These are phyloP conservation scores for Venturia nashicola DNA, from an alignment of 2,329 filamentous ascomycete species.

Conservation along the genomic window DNA sequence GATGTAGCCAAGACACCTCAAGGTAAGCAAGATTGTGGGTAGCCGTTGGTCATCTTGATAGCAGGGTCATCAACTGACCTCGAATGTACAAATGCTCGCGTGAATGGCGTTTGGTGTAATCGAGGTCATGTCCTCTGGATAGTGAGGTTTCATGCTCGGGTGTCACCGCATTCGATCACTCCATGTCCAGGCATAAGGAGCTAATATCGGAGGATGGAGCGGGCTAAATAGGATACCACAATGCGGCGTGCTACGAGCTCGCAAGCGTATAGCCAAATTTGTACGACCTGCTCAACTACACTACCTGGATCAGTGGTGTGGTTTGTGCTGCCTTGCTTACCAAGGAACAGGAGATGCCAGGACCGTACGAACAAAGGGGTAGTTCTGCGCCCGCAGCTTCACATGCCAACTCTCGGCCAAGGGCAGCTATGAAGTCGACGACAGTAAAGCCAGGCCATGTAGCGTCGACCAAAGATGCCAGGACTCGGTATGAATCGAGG, in stretches of 20 bases:
- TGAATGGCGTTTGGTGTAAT: neutral
- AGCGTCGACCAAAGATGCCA: no score
- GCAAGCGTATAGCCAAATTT: neutral
- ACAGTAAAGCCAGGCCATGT: no score
- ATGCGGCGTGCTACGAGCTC: neutral
- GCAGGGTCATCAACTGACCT: neutral
- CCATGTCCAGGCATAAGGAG: neutral
- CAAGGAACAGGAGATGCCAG: neutral
- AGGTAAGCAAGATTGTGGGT: neutral
- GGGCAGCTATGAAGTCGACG: no score
- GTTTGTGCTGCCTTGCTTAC: neutral
- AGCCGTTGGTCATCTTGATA: neutral
- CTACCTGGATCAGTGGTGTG: neutral
- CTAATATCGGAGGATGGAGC: neutral
- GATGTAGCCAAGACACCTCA: neutral
- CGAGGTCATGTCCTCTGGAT: neutral
- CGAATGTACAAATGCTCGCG: neutral
- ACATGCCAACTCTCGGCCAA: no score
- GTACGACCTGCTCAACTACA: neutral
- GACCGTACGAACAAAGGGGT: neutral
- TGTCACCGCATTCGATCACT: neutral
- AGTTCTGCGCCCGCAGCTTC: neutral
- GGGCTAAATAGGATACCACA: neutral
- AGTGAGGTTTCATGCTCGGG: neutral
- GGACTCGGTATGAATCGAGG: no score